Evolutionary conservation across 106 monocot species (phyloP).

Genomic region (Dendrobium chrysotoxum): DNA sequence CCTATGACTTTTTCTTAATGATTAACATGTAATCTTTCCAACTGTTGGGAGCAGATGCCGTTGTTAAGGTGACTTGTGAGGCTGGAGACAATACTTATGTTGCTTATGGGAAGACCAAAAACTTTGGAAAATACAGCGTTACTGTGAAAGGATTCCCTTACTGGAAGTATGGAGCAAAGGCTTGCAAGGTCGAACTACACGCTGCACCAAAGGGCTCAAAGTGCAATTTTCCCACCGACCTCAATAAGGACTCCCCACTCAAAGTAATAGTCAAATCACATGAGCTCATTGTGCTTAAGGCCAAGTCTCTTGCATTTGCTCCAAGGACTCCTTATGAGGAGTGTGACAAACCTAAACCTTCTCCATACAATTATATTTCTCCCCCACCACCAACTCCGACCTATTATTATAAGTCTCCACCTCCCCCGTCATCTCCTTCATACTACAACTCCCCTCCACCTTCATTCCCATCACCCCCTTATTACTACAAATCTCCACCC

Average conservation of each 20-base stretch:
- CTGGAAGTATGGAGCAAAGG: constrained; percentile 27
- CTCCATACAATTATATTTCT: constrained; percentile 15
- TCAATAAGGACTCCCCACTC: constrained; percentile 26
- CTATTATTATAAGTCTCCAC: constrained; percentile 13
- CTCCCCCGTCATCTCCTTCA: neutral
- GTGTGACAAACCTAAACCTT: constrained; percentile 19
- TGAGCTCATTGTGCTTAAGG: constrained; percentile 24
- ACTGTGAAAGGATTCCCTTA: constrained; percentile 27
- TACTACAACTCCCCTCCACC: neutral
- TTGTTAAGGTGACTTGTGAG: constrained; percentile 49
- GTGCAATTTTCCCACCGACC: constrained; percentile 36
- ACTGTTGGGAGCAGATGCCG: constrained; percentile 23
- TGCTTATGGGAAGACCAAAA: constrained; percentile 27
- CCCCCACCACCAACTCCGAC: constrained; percentile 16
- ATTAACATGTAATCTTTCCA: too few species aligned
- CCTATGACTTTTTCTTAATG: too few species aligned
- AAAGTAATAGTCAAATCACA: constrained; percentile 20
- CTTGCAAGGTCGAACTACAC: constrained; percentile 35
- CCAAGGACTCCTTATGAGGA: constrained; percentile 34
- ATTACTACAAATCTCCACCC: neutral
- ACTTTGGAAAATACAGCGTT: constrained; percentile 31
- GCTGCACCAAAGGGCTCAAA: constrained; percentile 36
- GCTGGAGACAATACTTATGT: constrained; percentile 18
- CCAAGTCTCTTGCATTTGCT: constrained; percentile 37
- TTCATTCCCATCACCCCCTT: neutral